These are phyloP conservation scores for Monilinia aucupariae DNA, from an alignment of 2,329 filamentous ascomycete genomes.

Conservation along the genomic window DNA sequence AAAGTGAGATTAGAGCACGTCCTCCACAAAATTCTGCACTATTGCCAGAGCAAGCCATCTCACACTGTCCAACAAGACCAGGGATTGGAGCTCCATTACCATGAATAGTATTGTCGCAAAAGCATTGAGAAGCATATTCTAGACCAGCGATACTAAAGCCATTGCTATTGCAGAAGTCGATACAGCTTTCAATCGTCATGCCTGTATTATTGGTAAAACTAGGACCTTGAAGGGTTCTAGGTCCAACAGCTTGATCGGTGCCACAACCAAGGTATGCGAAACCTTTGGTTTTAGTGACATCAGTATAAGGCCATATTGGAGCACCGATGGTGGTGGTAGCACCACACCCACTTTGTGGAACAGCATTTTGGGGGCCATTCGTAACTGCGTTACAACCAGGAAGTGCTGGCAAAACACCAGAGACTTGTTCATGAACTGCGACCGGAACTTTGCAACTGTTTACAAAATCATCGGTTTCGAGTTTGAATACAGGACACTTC, in stretches of 20 bases:
- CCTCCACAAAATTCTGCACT: slow-evolving; percentile 30
- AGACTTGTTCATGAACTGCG: slow-evolving; percentile 40
- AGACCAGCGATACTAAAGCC: slow-evolving; percentile 32
- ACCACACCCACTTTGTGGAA: slow-evolving; percentile 42
- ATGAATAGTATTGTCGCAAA: slow-evolving; percentile 26
- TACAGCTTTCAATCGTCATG: slow-evolving; percentile 27
- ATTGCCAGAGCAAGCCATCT: slow-evolving; percentile 20
- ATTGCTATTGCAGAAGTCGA: slow-evolving; percentile 33
- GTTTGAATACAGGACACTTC: slow-evolving; percentile 41
- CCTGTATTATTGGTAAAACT: slow-evolving; percentile 11
- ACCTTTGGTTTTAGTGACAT: slow-evolving; percentile 42
- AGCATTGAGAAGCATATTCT: slow-evolving; percentile 35
- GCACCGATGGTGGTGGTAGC: slow-evolving; percentile 44
- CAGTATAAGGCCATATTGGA: slow-evolving; percentile 41
- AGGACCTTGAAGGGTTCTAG: slow-evolving; percentile 30
- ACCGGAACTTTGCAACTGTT: slow-evolving; percentile 47
- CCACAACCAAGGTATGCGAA: slow-evolving; percentile 62
- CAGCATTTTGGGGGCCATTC: slow-evolving; percentile 25
- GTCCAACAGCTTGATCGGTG: slow-evolving; percentile 40
- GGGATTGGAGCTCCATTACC: slow-evolving; percentile 3
- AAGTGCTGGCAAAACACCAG: slow-evolving; percentile 42
- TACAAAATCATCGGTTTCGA: slow-evolving; percentile 49
- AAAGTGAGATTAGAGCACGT: slow-evolving; percentile 15
- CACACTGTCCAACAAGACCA: slow-evolving; percentile 14
- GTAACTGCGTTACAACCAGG: slow-evolving; percentile 50